Evolutionary conservation across 345 rosid genomes (phyloP).

Genomic region (Eucalyptus paniculata): DNA sequence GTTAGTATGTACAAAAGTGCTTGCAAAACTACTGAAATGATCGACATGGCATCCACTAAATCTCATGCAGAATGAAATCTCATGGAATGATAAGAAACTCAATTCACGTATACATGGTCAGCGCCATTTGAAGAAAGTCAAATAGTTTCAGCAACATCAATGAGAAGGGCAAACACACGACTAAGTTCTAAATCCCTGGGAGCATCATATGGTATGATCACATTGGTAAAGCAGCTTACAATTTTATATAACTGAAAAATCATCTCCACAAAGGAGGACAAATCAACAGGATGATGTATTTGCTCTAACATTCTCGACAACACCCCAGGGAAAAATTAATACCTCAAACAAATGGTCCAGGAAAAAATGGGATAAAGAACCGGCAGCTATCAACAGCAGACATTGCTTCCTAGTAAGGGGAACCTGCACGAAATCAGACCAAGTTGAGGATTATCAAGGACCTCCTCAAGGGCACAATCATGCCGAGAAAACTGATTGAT

Average conservation of each 20-base stretch:
- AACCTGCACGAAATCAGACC: constrained; percentile 8
- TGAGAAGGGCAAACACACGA: neutral
- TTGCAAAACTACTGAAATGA: neutral
- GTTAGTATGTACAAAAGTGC: neutral
- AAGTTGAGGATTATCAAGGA: neutral
- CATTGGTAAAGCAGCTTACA: neutral
- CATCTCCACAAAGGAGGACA: neutral
- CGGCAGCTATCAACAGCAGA: constrained; percentile 34
- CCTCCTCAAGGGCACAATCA: neutral
- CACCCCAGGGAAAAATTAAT: neutral
- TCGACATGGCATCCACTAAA: neutral
- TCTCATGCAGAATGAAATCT: neutral
- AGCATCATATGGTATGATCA: neutral
- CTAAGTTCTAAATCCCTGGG: neutral
- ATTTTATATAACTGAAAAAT: neutral
- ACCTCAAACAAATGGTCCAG: constrained; percentile 72
- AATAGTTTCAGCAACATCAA: neutral
- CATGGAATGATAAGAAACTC: neutral
- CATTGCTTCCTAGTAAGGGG: constrained; percentile 50
- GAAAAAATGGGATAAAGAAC: constrained; percentile 61
- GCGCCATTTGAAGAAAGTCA: neutral
- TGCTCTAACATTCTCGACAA: neutral
- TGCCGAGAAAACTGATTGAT: neutral
- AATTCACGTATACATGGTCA: neutral
- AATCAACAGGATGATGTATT: neutral